Percentiles rank a stretch among this genome's conserved stretches.
These are phyloP conservation scores for Brassica napus DNA, from an alignment of 345 rosid species.

Conservation along the genomic window DNA sequence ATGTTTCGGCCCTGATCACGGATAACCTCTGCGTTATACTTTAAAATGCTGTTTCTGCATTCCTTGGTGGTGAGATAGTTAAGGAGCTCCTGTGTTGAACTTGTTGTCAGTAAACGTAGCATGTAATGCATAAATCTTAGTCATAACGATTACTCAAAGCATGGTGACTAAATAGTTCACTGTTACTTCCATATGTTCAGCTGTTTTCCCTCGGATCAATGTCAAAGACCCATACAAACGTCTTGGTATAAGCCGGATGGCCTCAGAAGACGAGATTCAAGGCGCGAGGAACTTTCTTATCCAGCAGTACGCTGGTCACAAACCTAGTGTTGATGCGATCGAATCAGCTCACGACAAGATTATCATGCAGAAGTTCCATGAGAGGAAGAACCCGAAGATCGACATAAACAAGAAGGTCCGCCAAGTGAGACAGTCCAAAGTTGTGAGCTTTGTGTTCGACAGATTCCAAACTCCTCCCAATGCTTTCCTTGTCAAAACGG, in stretches of 20 bases:
- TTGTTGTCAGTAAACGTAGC: too few relatives aligned
- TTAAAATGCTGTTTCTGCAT: too few relatives aligned
- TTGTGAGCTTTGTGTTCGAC: neutral
- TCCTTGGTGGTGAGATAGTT: too few relatives aligned
- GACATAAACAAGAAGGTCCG: neutral
- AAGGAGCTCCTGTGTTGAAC: too few relatives aligned
- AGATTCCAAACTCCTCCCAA: neutral
- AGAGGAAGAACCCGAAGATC: slow-evolving; percentile 50
- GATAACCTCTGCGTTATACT: too few relatives aligned
- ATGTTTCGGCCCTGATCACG: too few relatives aligned
- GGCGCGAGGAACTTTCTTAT: slow-evolving; percentile 87
- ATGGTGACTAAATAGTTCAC: too few relatives aligned
- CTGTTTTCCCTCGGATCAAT: slow-evolving; percentile 80
- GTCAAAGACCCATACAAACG: slow-evolving; percentile 82
- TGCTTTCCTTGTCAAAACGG: neutral
- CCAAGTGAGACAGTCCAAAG: neutral
- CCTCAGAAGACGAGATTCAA: slow-evolving; percentile 92
- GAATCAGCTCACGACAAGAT: slow-evolving; percentile 94
- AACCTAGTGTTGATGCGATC: slow-evolving; percentile 93
- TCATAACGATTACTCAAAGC: too few relatives aligned
- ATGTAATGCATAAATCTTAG: too few relatives aligned
- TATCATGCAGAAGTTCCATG: slow-evolving; percentile 90
- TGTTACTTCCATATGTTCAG: slow-evolving; percentile 35
- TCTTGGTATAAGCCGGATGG: slow-evolving; percentile 89
- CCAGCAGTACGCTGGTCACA: slow-evolving; percentile 75